Evolutionary conservation across 495 filamentous ascomycete species (phyloP), one percentile per base, ranked within the genome.

Genomic region (Filosporella fistucella): DNA sequence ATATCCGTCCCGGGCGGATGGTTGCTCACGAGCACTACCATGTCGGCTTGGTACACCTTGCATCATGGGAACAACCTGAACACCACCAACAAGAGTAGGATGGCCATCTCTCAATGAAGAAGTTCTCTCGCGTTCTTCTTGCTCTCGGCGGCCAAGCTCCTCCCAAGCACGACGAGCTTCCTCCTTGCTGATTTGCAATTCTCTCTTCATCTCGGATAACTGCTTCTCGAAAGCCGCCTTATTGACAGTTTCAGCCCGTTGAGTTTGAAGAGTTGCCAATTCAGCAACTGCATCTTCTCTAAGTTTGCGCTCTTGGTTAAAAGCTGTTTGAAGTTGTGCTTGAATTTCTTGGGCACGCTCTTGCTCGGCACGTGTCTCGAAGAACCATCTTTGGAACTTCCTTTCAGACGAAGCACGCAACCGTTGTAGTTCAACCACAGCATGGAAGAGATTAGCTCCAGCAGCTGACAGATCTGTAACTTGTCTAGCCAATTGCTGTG

Each of bases 341-440:
- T 88, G 86, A n/a, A 86, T 72, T 61, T 96, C 93, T 50, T 87
- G 82, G 30, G 82, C 69, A 11, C 86, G 83, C 69, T 98, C 93
- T 55, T 94, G 80, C 47, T 96, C 90, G 30, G 81, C 75, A 35
- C 91, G 81, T 2, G 88, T 95, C 56, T 98, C 93, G 61, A 95
- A 94, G 67, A 96, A 96, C 93, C 93, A 98, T 32, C 94, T 82
- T 64, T 97, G 94, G 62, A 98, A 98, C 61, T 97, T 97, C 28
- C 94, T 78, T 64, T 97, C 94, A 1, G 90, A 96, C 17, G 88
- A 94, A 16, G 94, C 93, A 17, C 93, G 88, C 12, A 98, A 74
- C n/a, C 93, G 84, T 59, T 98, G 93, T 25, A 98, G 70, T 62
- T 98, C 93, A 12, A 98, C 91, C 1, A 98, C 91, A 5, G 94